Percentiles rank a stretch among this genome's conserved stretches.
Evolutionary conservation across 345 rosid genomes (phyloP).

Genomic region (Raphanus sativus): DNA sequence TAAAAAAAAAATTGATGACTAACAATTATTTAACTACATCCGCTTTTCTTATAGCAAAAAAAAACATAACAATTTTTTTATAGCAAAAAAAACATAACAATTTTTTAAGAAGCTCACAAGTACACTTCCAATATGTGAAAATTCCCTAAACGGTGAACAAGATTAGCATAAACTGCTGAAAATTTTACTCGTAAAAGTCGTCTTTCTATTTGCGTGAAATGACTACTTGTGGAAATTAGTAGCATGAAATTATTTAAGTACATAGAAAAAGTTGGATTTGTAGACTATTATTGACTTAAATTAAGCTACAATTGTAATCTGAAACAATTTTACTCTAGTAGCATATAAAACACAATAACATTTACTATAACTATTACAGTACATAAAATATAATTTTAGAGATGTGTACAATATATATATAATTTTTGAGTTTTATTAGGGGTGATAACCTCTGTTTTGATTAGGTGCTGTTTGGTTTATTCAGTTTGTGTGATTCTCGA

Average conservation of each 20-base stretch:
- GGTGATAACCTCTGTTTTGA: not conserved
- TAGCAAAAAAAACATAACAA: too few relatives aligned
- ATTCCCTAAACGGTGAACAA: not conserved
- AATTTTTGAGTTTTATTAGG: not conserved
- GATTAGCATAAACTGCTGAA: not conserved
- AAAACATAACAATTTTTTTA: too few relatives aligned
- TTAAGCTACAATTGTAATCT: not conserved
- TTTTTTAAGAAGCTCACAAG: not conserved
- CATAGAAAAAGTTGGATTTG: not conserved
- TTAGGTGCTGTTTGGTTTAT: not conserved
- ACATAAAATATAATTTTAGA: too few relatives aligned
- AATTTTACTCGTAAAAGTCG: not conserved
- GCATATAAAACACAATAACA: not conserved
- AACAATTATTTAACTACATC: too few relatives aligned
- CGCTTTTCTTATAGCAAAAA: too few relatives aligned
- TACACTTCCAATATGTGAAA: not conserved
- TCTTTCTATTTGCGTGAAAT: not conserved
- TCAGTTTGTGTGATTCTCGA: too few relatives aligned
- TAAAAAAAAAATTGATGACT: too few relatives aligned
- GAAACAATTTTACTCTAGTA: not conserved
- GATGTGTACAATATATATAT: not conserved
- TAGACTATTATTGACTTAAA: not conserved
- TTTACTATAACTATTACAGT: not conserved
- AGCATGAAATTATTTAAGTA: not conserved
- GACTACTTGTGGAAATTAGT: not conserved